Conservation (phyloP, 305 asterid species). For the Fraxinus sp. region DNA sequence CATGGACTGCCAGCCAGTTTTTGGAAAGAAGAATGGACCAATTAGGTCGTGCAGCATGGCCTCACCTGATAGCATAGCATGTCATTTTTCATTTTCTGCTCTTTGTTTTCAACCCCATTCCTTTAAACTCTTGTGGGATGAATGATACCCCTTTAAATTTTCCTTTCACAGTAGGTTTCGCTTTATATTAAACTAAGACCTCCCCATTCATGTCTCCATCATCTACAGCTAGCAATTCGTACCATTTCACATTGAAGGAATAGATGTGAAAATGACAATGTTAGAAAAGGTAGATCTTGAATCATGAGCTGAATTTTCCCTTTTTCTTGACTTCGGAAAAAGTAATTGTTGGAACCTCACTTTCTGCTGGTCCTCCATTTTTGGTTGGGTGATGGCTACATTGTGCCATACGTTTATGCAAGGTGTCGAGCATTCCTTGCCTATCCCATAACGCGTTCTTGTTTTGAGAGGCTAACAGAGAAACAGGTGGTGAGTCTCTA, state of each 20-base stretch:
- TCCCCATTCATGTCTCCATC: slow-evolving; percentile 20
- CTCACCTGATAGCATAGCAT: background rate
- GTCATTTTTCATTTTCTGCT: slow-evolving; percentile 4
- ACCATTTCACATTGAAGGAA: slow-evolving; percentile 16
- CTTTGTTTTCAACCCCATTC: background rate
- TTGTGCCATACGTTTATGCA: slow-evolving; percentile 16
- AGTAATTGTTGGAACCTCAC: slow-evolving; percentile 12
- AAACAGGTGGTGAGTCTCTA: slow-evolving; percentile 33
- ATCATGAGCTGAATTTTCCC: slow-evolving; percentile 1
- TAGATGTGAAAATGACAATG: background rate
- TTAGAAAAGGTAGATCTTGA: slow-evolving; percentile 15
- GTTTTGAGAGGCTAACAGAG: slow-evolving; percentile 27
- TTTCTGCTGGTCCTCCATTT: background rate
- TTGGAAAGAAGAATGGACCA: slow-evolving; percentile 40
- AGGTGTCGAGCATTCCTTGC: slow-evolving; percentile 22
- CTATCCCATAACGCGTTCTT: slow-evolving; percentile 18
- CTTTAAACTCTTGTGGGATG: background rate
- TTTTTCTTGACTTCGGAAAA: slow-evolving; percentile 18
- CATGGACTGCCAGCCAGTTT: slow-evolving; percentile 69
- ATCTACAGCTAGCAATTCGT: slow-evolving; percentile 38
- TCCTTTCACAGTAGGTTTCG: background rate
- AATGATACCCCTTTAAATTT: slow-evolving; percentile 12
- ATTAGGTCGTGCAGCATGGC: background rate
- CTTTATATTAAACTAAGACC: slow-evolving; percentile 7
- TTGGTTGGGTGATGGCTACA: background rate